Evolutionary conservation across 352 stramenopile species (phyloP), one percentile per base, ranked within the genome.

Genomic region (Peronosclerospora sorghi): DNA sequence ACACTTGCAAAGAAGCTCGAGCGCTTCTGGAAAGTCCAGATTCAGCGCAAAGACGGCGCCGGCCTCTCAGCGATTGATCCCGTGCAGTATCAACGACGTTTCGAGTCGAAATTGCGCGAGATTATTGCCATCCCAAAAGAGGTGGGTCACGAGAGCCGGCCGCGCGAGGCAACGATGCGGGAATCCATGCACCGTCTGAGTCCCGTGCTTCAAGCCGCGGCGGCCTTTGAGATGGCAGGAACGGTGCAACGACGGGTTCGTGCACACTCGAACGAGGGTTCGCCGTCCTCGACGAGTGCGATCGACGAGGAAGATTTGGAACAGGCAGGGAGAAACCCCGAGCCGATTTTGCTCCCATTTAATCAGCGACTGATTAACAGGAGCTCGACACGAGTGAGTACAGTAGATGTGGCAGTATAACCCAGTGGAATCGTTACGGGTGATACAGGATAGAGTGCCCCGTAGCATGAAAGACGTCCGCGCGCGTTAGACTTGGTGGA

Each of bases 41-140:
- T 95, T 8, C 66, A 79, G 45, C 70, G 70, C 5, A 68, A 70
- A 28, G 79, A 91, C 38, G 51, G 62, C 7, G 65, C 89, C 2
- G 83, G 83, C 0, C 46, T 95, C n/a, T 92, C 77, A 6, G 83
- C 83, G 4, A 92, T 95, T 36, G 68, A 87, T 8, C 82, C 83
- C 0, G 60, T 72, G 14, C 45, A 35, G 10, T 95, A 95, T 50
- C 74, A 87, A 45, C 57, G 55, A 8, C 77, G 83, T n/a, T 95
- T 95, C 32, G 76, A 89, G 41, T 36, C 65, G 26, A 91, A 91
- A 52, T 48, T 88, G 39, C 69, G 70, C 10, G 75, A 91, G 42
- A 83, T 91, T 48, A 90, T 90, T 18, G 58, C 71, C 9, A 63
- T 90, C 17, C 76, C 76, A 6, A 86, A 80, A 47, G 67, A 88